Percentiles rank a stretch among this genome's conserved stretches.
Conservation (phyloP, 139 green algal species). For the Astrephomene gubernaculifera region DNA sequence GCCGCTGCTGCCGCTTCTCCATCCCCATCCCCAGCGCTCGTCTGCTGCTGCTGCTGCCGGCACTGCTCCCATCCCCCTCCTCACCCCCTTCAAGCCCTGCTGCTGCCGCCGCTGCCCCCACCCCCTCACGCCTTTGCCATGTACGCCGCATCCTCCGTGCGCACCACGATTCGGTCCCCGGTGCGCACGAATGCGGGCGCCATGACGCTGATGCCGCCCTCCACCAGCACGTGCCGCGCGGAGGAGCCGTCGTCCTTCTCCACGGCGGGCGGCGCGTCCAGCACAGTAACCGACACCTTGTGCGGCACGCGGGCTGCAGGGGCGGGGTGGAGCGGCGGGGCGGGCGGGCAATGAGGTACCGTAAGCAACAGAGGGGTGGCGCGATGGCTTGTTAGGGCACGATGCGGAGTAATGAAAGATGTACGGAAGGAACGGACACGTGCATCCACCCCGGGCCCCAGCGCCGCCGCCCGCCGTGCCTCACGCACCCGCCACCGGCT, state of each 20-base stretch:
- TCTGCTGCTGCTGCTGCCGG: too few relatives aligned
- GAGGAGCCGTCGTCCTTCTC: slow-evolving; percentile 27
- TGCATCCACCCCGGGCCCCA: neutral
- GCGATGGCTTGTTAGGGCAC: too few relatives aligned
- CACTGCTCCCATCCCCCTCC: too few relatives aligned
- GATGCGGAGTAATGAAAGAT: too few relatives aligned
- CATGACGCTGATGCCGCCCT: slow-evolving; percentile 40
- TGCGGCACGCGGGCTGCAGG: slow-evolving; percentile 22
- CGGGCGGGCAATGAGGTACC: neutral
- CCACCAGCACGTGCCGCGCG: slow-evolving; percentile 41
- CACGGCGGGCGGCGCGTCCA: slow-evolving; percentile 33
- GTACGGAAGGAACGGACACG: too few relatives aligned
- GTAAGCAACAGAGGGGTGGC: too few relatives aligned
- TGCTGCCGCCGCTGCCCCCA: neutral
- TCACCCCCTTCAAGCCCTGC: too few relatives aligned
- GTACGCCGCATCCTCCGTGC: slow-evolving; percentile 20
- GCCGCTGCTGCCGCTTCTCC: too few relatives aligned
- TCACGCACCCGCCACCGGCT: slow-evolving; percentile 24
- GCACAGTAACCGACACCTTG: slow-evolving; percentile 34
- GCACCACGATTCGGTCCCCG: slow-evolving; percentile 40
- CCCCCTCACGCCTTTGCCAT: slow-evolving; percentile 30
- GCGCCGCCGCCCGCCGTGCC: neutral
- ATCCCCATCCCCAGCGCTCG: too few relatives aligned
- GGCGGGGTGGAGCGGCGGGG: neutral
- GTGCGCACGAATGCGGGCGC: slow-evolving; percentile 17